Conservation (phyloP, 1,284 basidiomycete genomes). For the Phylloporus sp. region DNA sequence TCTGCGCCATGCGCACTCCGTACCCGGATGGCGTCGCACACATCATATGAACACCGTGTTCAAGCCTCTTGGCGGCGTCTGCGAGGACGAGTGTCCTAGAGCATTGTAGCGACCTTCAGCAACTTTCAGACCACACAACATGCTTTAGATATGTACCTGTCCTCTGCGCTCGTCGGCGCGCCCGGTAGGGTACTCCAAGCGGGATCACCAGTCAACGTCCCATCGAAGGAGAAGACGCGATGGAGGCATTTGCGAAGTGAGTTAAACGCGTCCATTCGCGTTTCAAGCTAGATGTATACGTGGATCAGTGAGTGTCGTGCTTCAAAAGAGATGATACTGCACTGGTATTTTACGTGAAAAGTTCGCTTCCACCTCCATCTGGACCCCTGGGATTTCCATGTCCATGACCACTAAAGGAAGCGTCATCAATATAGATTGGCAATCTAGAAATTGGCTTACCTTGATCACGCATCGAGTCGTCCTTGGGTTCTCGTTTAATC, state of each 20-base stretch:
- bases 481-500: not conserved
- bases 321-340: slow-evolving; percentile 18
- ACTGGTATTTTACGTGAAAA: slow-evolving; percentile 69
- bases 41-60: slow-evolving; percentile 35
- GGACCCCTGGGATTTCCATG: slow-evolving; percentile 44
- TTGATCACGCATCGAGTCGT: not conserved
- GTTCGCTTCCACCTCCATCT: slow-evolving; percentile 39
- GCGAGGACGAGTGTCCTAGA: slow-evolving; percentile 28
- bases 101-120: too few relatives aligned
- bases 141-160: slow-evolving; percentile 20
- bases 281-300: slow-evolving; percentile 29
- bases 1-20: slow-evolving; percentile 7
- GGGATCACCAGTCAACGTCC: not conserved
- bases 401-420: slow-evolving; percentile 17
- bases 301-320: not conserved
- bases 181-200: slow-evolving; percentile 16
- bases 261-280: slow-evolving; percentile 37
- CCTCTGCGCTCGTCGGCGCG: slow-evolving; percentile 19
- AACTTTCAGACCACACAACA: not conserved
- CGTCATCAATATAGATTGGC: not conserved
- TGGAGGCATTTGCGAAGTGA: slow-evolving; percentile 41
- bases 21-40: slow-evolving; percentile 35
- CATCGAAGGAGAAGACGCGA: slow-evolving; percentile 35
- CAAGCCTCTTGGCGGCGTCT: slow-evolving; percentile 29
- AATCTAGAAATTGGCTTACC: slow-evolving; percentile 5